These are phyloP conservation scores for Peribolospora kevripleyi DNA, from an alignment of 768 basidiomycete genomes.

Conservation along the genomic window DNA sequence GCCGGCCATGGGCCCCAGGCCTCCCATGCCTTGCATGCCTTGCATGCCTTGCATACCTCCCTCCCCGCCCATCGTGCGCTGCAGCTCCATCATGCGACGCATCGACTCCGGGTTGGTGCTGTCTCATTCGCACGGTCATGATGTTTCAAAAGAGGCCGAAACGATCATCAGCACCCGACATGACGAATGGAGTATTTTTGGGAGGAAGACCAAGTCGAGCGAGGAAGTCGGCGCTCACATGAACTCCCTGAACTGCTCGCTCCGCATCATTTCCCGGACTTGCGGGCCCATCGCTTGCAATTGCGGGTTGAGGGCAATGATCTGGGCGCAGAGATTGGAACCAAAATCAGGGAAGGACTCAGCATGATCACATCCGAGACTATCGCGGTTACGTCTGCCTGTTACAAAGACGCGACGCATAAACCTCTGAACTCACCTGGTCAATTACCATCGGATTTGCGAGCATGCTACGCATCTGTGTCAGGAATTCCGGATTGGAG, in stretches of 20 bases:
- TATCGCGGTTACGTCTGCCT: too few relatives aligned
- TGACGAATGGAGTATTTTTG: not conserved
- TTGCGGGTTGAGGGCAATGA: conserved; percentile 61
- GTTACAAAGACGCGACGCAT: not conserved
- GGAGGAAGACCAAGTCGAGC: not conserved
- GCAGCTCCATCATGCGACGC: conserved; percentile 15
- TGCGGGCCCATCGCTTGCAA: conserved; percentile 51
- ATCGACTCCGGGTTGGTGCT: conserved; percentile 56
- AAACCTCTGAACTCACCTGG: conserved; percentile 19
- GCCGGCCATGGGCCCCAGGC: not conserved
- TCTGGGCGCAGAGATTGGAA: conserved; percentile 10
- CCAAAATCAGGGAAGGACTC: not conserved
- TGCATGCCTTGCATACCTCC: conserved; percentile 6
- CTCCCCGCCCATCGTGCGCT: conserved; percentile 19
- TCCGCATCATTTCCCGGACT: conserved; percentile 52
- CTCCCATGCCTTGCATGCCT: conserved; percentile 14
- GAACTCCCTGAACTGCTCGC: conserved; percentile 47
- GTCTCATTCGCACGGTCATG: not conserved
- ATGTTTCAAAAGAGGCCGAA: conserved; percentile 13
- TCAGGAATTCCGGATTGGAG: conserved; percentile 34
- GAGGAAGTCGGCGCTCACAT: conserved; percentile 28
- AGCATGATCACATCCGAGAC: too few relatives aligned
- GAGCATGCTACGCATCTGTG: conserved; percentile 70
- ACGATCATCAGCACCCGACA: not conserved
- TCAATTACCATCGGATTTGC: conserved; percentile 72